Conservation (phyloP, 2,329 filamentous ascomycete species). For the Trichoderma sp. region DNA sequence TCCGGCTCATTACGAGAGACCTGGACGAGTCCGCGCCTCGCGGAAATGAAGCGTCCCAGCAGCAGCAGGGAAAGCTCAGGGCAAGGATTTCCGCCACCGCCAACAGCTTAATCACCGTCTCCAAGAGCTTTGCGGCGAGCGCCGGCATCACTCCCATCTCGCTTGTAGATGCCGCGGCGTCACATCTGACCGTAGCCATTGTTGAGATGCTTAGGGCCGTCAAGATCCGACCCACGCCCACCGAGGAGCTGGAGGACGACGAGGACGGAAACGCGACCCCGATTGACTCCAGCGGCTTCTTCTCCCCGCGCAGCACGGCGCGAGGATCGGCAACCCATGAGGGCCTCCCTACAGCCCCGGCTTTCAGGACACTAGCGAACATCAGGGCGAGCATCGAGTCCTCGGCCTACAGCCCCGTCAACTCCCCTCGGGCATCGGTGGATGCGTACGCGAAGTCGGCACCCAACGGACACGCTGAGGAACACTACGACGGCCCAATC, state of each 20-base stretch:
- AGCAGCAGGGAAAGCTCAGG: constrained; percentile 71
- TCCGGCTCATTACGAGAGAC: constrained; percentile 83
- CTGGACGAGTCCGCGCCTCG: constrained; percentile 62
- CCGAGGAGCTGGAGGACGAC: constrained; percentile 75
- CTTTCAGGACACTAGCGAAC: constrained; percentile 61
- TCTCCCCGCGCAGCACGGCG: constrained; percentile 58
- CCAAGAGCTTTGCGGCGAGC: constrained; percentile 84
- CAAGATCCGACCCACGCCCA: constrained; percentile 78
- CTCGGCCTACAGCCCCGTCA: constrained; percentile 74
- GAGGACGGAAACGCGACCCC: constrained; percentile 69
- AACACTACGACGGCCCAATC: constrained; percentile 45
- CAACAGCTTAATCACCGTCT: constrained; percentile 92
- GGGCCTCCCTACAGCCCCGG: constrained; percentile 53
- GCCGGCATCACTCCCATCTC: constrained; percentile 90
- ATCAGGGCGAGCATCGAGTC: constrained; percentile 66
- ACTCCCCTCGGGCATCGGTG: constrained; percentile 64
- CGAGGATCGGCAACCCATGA: constrained; percentile 42
- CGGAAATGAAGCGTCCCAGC: constrained; percentile 57
- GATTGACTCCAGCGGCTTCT: constrained; percentile 69
- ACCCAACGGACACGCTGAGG: constrained; percentile 46
- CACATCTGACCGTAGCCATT: constrained; percentile 81
- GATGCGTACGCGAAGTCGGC: constrained; percentile 47
- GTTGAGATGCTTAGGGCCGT: constrained; percentile 82
- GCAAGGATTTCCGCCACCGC: constrained; percentile 86
- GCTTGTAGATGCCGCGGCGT: constrained; percentile 87